A percentile compares a stretch with the other conserved stretches of the same genome.
Evolutionary conservation across 2,329 filamentous ascomycete species (phyloP).

Genomic region (Fusarium staphyleae): DNA sequence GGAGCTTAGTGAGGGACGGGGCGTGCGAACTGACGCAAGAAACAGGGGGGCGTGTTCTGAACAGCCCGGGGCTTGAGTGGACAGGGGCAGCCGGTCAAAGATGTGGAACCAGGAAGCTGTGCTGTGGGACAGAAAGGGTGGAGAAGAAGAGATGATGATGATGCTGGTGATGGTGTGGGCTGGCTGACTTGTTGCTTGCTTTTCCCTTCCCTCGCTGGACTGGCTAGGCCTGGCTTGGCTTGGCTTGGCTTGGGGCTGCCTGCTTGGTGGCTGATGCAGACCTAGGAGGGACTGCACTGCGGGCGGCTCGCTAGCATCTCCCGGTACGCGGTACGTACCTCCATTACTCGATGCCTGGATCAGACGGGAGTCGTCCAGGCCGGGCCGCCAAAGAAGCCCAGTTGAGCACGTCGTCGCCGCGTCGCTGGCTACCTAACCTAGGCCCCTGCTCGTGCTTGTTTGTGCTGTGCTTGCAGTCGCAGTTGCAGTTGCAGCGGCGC

Average conservation of each 20-base stretch:
- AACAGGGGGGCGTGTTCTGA: neutral
- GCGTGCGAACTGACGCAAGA: slow-evolving; percentile 14
- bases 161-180: slow-evolving; percentile 15
- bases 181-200: slow-evolving; percentile 11
- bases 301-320: slow-evolving; percentile 2
- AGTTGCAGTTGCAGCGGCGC: neutral
- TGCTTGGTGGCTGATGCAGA: slow-evolving; percentile 8
- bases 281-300: too few relatives aligned
- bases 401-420: neutral
- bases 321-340: neutral
- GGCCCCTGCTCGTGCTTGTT: too few relatives aligned
- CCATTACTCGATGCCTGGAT: neutral
- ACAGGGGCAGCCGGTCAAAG: slow-evolving; percentile 13
- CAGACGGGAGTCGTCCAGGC: too few relatives aligned
- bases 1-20: slow-evolving; percentile 22
- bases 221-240: too few relatives aligned
- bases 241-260: neutral
- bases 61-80: neutral
- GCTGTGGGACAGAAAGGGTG: slow-evolving; percentile 25
- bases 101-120: slow-evolving; percentile 25
- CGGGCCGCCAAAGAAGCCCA: neutral
- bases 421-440: too few relatives aligned
- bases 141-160: slow-evolving; percentile 31
- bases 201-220: slow-evolving; percentile 6
- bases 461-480: neutral